These are phyloP conservation scores for Flaveria floridana DNA, from an alignment of 140 eudicot species.

Conservation along the genomic window DNA sequence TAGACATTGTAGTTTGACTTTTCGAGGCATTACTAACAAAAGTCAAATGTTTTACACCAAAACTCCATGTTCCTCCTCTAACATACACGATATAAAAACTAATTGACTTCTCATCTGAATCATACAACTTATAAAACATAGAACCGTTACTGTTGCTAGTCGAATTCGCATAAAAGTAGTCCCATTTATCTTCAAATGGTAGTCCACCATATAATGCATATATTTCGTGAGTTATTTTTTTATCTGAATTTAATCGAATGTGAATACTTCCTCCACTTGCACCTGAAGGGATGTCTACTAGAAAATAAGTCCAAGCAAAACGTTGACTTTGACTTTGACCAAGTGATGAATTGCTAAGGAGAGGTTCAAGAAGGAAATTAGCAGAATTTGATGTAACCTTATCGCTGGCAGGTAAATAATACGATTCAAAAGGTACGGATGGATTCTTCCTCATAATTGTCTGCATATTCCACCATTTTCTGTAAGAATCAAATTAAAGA, in stretches of 20 bases:
- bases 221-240: conserved; percentile 38
- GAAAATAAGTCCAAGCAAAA: conserved; percentile 48
- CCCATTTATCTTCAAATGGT: conserved; percentile 47
- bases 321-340: conserved; percentile 29
- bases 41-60: conserved; percentile 42
- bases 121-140: conserved; percentile 45
- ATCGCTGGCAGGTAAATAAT: conserved; percentile 41
- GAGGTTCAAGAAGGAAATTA: conserved; percentile 45
- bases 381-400: conserved; percentile 35
- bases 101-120: conserved; percentile 29
- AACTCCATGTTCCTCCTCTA: conserved; percentile 51
- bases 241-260: conserved; percentile 43
- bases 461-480: conserved; percentile 45
- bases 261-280: conserved; percentile 55
- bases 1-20: conserved; percentile 43
- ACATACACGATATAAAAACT: conserved; percentile 43
- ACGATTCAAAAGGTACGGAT: conserved; percentile 42
- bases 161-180: conserved; percentile 51
- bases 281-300: conserved; percentile 46
- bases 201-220: conserved; percentile 54
- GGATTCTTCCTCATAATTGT: conserved; percentile 43
- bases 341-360: conserved; percentile 40
- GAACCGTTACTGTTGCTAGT: conserved; percentile 49
- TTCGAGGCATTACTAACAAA: conserved; percentile 18
- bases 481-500: conserved; percentile 35